Percentiles rank a stretch among this genome's conserved stretches.
phyloP scores from a whole-genome alignment of 2,329 filamentous ascomycete species.

The Microcyclosporella mali region DNA sequence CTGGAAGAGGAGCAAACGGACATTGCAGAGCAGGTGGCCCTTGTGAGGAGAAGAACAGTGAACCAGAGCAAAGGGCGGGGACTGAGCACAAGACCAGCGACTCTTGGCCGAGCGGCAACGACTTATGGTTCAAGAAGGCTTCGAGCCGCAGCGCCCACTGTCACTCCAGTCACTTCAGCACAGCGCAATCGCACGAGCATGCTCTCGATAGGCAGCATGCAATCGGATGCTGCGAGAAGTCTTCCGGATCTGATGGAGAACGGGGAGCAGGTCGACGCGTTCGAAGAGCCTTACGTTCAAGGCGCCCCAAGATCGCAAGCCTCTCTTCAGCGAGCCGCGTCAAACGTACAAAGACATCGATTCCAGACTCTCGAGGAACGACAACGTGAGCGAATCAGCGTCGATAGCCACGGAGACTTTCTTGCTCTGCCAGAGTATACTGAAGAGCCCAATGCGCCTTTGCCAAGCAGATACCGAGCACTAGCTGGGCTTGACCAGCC shows the following conservation, averaged over 20 bases:
- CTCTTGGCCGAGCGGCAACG: constrained; percentile 31
- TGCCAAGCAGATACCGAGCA: constrained; percentile 32
- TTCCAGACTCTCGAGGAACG: constrained; percentile 54
- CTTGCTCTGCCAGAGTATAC: constrained; percentile 74
- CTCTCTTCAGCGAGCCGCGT: constrained; percentile 37
- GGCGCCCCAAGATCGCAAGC: constrained; percentile 30
- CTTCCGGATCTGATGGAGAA: constrained; percentile 31
- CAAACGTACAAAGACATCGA: constrained; percentile 64
- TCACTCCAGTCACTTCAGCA: constrained; percentile 4
- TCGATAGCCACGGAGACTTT: constrained; percentile 73
- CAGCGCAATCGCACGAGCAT: constrained; percentile 19
- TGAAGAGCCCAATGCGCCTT: constrained; percentile 46
- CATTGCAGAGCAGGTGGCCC: constrained; percentile 30
- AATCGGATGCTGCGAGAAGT: constrained; percentile 23
- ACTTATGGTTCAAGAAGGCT: constrained; percentile 19
- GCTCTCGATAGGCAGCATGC: constrained; percentile 22
- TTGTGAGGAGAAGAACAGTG: constrained; percentile 32
- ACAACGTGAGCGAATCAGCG: constrained; percentile 38
- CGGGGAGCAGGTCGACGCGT: constrained; percentile 22
- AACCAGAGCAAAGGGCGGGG: constrained; percentile 29
- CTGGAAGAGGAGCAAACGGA: constrained; percentile 31
- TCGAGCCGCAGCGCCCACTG: constrained; percentile 15
- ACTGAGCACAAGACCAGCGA: constrained; percentile 28
- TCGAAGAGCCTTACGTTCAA: constrained; percentile 33
- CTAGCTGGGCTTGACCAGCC: constrained; percentile 33